Percentiles rank a stretch among this genome's conserved stretches.
Evolutionary conservation across 1,284 basidiomycete species (phyloP).

Genomic region (Anthracocystis walkeri): DNA sequence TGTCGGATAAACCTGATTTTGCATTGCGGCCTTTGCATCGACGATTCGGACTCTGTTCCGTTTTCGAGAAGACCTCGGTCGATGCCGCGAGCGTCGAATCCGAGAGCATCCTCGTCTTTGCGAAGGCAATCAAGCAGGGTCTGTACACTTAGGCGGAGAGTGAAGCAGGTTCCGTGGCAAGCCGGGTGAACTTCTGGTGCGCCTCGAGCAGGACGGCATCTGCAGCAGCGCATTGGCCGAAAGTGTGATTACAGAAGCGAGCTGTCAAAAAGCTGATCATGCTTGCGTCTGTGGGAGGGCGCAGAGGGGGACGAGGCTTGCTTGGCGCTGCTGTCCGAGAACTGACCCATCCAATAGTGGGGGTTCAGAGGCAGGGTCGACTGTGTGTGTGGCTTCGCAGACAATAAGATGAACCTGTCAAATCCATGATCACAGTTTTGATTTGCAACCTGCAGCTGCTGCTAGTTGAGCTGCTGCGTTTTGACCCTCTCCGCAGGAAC

Average conservation of each 20-base stretch:
- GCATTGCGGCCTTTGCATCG: neutral
- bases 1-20: too few species aligned
- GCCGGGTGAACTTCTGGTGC: neutral
- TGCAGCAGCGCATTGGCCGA: neutral
- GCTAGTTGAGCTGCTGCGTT: neutral
- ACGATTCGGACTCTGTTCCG: neutral
- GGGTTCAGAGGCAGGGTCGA: neutral
- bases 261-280: constrained; percentile 12
- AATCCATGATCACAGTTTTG: constrained; percentile 15
- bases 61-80: neutral
- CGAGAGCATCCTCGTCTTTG: too few species aligned
- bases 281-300: neutral
- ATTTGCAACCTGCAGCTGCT: neutral
- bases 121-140: too few species aligned
- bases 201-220: neutral
- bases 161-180: neutral
- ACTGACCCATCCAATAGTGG: neutral
- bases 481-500: neutral
- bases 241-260: neutral
- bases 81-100: neutral
- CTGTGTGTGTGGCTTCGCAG: neutral
- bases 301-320: neutral
- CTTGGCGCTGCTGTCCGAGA: neutral
- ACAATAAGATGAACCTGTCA: constrained; percentile 27
- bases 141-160: too few species aligned